Evolutionary conservation across 1,284 basidiomycete species (phyloP).

Genomic region (Phellinidium pouzarii): DNA sequence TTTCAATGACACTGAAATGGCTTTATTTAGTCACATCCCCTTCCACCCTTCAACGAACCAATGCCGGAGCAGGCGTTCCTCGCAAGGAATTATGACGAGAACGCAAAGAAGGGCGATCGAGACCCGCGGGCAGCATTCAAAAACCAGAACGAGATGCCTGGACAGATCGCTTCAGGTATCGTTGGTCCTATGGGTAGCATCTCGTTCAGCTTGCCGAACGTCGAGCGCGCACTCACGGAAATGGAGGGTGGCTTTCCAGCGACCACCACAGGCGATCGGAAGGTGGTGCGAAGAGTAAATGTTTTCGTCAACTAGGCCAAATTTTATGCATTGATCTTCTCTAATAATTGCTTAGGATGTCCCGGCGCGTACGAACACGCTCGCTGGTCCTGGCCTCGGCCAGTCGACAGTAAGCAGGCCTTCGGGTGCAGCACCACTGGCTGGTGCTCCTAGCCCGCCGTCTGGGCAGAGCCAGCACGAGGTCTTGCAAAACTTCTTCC

Average conservation of each 20-base stretch:
- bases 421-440: slow-evolving; percentile 36
- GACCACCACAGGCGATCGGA: slow-evolving; percentile 15
- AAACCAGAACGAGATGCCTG: slow-evolving; percentile 52
- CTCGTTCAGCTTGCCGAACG: slow-evolving; percentile 76
- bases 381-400: slow-evolving; percentile 24
- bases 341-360: slow-evolving; percentile 12
- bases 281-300: slow-evolving; percentile 24
- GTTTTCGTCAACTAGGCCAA: not conserved
- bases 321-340: not conserved
- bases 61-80: slow-evolving; percentile 85
- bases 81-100: slow-evolving; percentile 81
- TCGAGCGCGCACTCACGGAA: slow-evolving; percentile 78
- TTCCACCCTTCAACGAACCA: slow-evolving; percentile 71
- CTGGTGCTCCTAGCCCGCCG: slow-evolving; percentile 40
- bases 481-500: slow-evolving; percentile 82
- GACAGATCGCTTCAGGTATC: slow-evolving; percentile 50
- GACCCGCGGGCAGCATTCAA: slow-evolving; percentile 86
- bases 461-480: slow-evolving; percentile 69
- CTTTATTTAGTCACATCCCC: slow-evolving; percentile 46
- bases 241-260: slow-evolving; percentile 51
- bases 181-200: slow-evolving; percentile 86
- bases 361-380: slow-evolving; percentile 22
- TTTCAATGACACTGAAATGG: not conserved
- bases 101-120: slow-evolving; percentile 79
- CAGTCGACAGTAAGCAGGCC: slow-evolving; percentile 20